Evolutionary conservation across 352 stramenopile species (phyloP).

Genomic region (Phytophthora fragariae): DNA sequence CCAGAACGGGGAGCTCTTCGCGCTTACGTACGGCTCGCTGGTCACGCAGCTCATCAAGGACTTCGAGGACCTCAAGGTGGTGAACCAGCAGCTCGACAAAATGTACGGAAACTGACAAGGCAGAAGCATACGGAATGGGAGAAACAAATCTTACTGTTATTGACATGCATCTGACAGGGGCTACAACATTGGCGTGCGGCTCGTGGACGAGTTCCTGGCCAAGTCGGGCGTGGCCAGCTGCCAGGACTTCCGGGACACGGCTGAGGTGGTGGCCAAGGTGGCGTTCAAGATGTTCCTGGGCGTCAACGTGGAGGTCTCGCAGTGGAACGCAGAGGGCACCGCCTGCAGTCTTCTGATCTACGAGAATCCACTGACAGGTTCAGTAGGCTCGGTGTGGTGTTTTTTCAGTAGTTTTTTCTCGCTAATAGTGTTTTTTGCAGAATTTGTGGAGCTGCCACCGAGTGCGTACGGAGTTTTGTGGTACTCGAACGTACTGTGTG

Average conservation of each 20-base stretch:
- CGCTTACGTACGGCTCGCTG: constrained; percentile 97
- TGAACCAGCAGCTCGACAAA: constrained; percentile 96
- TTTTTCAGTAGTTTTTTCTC: background rate
- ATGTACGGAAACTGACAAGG: constrained; percentile 66
- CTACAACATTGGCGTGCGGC: constrained; percentile 97
- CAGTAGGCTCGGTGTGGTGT: background rate
- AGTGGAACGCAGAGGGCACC: constrained; percentile 90
- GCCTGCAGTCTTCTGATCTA: constrained; percentile 95
- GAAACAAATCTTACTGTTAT: background rate
- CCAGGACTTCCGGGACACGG: constrained; percentile 93
- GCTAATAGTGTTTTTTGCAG: constrained; percentile 35
- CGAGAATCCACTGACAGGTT: constrained; percentile 95
- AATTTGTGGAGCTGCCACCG: constrained; percentile 92
- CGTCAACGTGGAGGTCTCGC: constrained; percentile 92
- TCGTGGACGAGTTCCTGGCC: constrained; percentile 98
- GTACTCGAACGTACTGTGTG: constrained; percentile 98
- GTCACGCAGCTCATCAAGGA: constrained; percentile 96
- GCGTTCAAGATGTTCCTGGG: constrained; percentile 99
- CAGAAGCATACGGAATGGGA: background rate
- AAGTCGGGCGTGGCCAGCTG: constrained; percentile 91
- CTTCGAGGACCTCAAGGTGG: constrained; percentile 94
- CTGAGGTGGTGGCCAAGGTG: constrained; percentile 96
- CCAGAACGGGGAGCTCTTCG: constrained; percentile 97
- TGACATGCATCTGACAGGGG: constrained; percentile 65
- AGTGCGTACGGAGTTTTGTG: constrained; percentile 91